Base-by-base conservation (phyloP, 192 early-diverging fungal species). In the Haplosporangium gracile region DNA sequence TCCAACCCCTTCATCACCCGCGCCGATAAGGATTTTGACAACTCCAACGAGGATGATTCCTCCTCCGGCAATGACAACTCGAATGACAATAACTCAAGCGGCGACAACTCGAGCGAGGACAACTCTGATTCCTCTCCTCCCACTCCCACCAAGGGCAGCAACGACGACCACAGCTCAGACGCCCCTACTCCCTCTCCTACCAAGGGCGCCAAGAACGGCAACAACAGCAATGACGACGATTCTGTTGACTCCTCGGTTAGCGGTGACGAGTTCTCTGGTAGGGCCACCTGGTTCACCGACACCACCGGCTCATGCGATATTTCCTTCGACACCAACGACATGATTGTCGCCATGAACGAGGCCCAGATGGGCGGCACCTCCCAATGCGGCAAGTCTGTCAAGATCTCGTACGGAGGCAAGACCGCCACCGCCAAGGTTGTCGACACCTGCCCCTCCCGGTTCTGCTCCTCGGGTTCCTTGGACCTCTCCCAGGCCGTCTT, bases 291-390 rank as follows among this genome's bases (percentile, higher is more conserved):
- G 82, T 90, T 90, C 82, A 82, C 88, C 7, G 88, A 87, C 65
- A 60, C 32, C 9, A 53, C 68, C 34, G 90, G 90, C 16, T 79
- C 85, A 53, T 91, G 90, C 55, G 90, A 82, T n/a, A 78, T 65
- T 10, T 42, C 53, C 16, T 89, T 88, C 73, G 74, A 82, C 43
- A 88, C 89, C 49, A 72, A 84, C n/a, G 85, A 85, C 53, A 42
- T 82, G 82, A 91, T 91, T 47, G 87, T 88, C 51, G 90, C 90
- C 70, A 79, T 91, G 78, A 90, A 89, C 72, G 80, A 72, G 2
- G 74, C 71, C 8, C 85, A 89, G 36, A 88, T 90, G 79, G 88
- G 72, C 49, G 79, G 81, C 40, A 81, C 76, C 42, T 55, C 81
- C 26, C 79, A 86, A n/a, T 91, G 91, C 80, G 82, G 84, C 53